Conservation (phyloP, 108 stramenopile species). For the Nitzschia sp. region DNA sequence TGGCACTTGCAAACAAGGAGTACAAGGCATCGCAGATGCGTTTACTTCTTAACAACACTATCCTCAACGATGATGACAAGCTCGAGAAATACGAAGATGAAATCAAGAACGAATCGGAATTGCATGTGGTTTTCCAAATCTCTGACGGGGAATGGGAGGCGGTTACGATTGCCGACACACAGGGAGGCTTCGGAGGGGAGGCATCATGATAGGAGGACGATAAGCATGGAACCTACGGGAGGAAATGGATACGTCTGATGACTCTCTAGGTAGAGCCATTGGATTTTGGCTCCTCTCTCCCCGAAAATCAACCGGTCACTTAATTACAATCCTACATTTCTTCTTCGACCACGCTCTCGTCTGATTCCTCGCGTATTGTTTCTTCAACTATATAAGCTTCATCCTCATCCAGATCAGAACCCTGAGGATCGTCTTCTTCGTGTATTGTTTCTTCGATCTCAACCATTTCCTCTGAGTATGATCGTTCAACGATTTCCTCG, state of each 20-base stretch:
- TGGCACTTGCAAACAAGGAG: slow-evolving; percentile 36
- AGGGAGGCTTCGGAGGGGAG: slow-evolving; percentile 16
- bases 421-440: too few species aligned
- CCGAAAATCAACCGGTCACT: too few species aligned
- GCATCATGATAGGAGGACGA: neutral
- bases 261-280: too few species aligned
- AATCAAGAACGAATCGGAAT: slow-evolving; percentile 51
- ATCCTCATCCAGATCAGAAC: too few species aligned
- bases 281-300: too few species aligned
- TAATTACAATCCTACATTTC: too few species aligned
- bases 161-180: slow-evolving; percentile 29
- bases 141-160: slow-evolving; percentile 40
- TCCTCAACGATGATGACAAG: slow-evolving; percentile 36
- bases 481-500: neutral
- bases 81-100: slow-evolving; percentile 22
- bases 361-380: neutral
- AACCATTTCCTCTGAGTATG: neutral
- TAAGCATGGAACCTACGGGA: too few species aligned
- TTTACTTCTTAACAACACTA: slow-evolving; percentile 33
- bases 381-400: neutral
- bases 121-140: slow-evolving; percentile 49
- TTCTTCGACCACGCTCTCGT: neutral
- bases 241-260: too few species aligned
- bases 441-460: neutral
- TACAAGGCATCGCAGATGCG: slow-evolving; percentile 31